A percentile compares a stretch with the other conserved stretches of the same genome.
Evolutionary conservation across 352 stramenopile species (phyloP).

Genomic region (Phytopythium ostracodes): DNA sequence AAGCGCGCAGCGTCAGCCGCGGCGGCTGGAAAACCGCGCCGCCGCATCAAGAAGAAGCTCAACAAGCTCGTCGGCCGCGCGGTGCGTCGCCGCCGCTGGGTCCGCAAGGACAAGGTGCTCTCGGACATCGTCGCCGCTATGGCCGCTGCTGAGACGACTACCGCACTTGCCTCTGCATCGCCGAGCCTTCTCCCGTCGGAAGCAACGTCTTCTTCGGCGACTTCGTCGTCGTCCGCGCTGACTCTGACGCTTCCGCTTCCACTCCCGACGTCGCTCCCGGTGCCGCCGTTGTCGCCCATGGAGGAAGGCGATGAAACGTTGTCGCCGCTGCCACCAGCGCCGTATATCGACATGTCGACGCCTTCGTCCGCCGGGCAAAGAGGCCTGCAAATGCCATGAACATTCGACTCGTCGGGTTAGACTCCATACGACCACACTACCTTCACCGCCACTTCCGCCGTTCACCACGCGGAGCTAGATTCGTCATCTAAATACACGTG

Average conservation of each 20-base stretch:
- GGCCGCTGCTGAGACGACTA: conserved; percentile 2
- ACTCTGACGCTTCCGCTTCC: neutral
- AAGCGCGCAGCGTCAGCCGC: conserved; percentile 13
- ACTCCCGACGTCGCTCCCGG: neutral
- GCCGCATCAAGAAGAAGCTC: conserved; percentile 73
- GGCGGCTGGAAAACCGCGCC: conserved; percentile 41
- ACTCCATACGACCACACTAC: neutral
- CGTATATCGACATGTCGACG: conserved; percentile 9
- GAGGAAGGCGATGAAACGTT: conserved; percentile 1
- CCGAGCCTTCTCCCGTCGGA: neutral
- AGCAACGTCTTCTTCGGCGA: conserved; percentile 10
- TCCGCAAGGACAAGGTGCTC: conserved; percentile 69
- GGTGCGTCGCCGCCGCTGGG: conserved; percentile 74
- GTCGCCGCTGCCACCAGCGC: conserved; percentile 12
- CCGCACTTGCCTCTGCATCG: neutral
- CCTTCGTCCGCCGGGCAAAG: conserved; percentile 1
- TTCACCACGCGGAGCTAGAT: neutral
- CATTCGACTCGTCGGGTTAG: neutral
- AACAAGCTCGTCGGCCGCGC: conserved; percentile 79
- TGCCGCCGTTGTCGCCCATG: neutral
- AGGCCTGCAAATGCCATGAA: neutral
- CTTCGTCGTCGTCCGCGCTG: conserved; percentile 21
- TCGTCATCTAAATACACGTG: conserved; percentile 1
- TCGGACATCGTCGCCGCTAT: conserved; percentile 34
- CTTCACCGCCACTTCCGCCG: neutral